Evolutionary conservation across 2,329 filamentous ascomycete species (phyloP).

Genomic region (Ceratocystis variospora): DNA sequence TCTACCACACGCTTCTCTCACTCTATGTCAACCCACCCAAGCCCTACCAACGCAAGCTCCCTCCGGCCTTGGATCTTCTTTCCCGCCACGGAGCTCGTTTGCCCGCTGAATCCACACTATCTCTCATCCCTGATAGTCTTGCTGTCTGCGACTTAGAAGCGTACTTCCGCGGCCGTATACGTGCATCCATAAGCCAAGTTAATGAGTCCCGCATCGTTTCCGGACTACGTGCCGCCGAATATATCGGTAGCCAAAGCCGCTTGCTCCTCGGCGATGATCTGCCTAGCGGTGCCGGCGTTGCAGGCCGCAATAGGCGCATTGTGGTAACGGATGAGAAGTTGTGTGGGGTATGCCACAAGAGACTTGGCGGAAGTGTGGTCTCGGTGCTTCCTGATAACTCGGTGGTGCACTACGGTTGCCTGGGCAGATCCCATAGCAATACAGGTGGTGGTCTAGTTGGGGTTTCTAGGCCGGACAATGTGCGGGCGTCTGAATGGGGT

Average conservation of each 20-base stretch:
- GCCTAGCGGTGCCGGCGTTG: slow-evolving; percentile 27
- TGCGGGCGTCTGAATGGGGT: slow-evolving; percentile 14
- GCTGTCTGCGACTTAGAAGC: slow-evolving; percentile 67
- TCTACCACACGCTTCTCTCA: slow-evolving; percentile 81
- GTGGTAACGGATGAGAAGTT: slow-evolving; percentile 77
- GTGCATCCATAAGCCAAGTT: slow-evolving; percentile 66
- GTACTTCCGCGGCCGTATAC: slow-evolving; percentile 85
- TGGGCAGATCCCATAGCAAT: slow-evolving; percentile 31
- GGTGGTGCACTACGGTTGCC: slow-evolving; percentile 71
- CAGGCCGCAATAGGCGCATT: slow-evolving; percentile 49
- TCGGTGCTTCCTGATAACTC: slow-evolving; percentile 73
- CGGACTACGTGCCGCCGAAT: slow-evolving; percentile 62
- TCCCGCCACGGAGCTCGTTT: slow-evolving; percentile 84
- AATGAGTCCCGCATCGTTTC: slow-evolving; percentile 69
- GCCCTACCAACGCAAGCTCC: slow-evolving; percentile 57
- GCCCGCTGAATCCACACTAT: slow-evolving; percentile 72
- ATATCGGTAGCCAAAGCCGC: slow-evolving; percentile 60
- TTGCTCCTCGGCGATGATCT: slow-evolving; percentile 58
- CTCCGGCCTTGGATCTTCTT: slow-evolving; percentile 73
- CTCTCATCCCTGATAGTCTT: slow-evolving; percentile 68
- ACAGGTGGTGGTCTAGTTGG: slow-evolving; percentile 20
- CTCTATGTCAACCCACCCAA: slow-evolving; percentile 74
- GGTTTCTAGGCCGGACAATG: slow-evolving; percentile 2
- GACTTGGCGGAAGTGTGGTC: slow-evolving; percentile 80
- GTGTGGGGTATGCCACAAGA: slow-evolving; percentile 85